Evolutionary conservation across 495 filamentous ascomycete genomes (phyloP).

Genomic region (Xylaria grammica): DNA sequence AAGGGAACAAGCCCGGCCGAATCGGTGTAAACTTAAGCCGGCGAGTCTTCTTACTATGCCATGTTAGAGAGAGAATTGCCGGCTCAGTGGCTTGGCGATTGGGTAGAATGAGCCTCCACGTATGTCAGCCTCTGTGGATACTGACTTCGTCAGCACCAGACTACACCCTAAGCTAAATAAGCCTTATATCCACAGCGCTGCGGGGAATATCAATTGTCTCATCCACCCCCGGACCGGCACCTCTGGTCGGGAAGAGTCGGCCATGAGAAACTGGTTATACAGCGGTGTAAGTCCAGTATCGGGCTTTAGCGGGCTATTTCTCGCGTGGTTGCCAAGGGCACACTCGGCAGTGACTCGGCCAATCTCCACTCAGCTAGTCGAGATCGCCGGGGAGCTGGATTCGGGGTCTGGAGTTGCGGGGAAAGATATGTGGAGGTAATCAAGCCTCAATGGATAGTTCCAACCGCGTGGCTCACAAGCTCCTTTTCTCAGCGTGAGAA

Average conservation of each 20-base stretch:
- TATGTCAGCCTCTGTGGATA: too few relatives aligned
- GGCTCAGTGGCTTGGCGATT: too few relatives aligned
- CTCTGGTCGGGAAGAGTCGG: background rate
- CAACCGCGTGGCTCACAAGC: background rate
- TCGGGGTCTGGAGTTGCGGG: slow-evolving; percentile 1
- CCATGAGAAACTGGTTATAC: background rate
- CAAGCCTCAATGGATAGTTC: background rate
- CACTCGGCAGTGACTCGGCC: background rate
- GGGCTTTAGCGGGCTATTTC: background rate
- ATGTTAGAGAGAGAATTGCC: too few relatives aligned
- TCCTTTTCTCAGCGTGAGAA: background rate
- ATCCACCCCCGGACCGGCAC: background rate
- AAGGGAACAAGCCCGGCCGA: too few relatives aligned
- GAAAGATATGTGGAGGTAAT: background rate
- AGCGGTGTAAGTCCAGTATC: background rate
- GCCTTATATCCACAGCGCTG: background rate
- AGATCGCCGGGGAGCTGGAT: background rate
- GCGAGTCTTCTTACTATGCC: too few relatives aligned
- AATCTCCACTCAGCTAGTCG: background rate
- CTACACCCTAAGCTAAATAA: background rate
- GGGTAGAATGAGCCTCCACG: too few relatives aligned
- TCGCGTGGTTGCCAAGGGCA: background rate
- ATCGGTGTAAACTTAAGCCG: too few relatives aligned
- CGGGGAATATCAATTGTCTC: background rate
- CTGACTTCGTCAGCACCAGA: too few relatives aligned